A percentile compares a stretch with the other conserved stretches of the same genome.
These are phyloP conservation scores for Chenopodium formosanum DNA, from an alignment of 148 eudicot genomes.

Conservation along the genomic window DNA sequence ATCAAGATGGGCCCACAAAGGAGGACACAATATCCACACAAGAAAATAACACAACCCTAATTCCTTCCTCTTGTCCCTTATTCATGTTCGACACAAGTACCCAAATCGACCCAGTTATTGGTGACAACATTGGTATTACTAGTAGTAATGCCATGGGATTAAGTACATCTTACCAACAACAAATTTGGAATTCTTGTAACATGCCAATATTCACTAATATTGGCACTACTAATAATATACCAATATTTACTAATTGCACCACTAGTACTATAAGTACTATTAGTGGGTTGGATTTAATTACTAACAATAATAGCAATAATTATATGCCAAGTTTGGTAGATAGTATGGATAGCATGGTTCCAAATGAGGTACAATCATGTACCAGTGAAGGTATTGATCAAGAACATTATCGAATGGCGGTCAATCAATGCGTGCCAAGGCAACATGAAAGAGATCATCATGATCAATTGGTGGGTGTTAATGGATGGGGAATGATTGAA, in stretches of 20 bases:
- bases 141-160: constrained; percentile 18
- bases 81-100: constrained; percentile 62
- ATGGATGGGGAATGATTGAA: constrained; percentile 51
- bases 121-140: constrained; percentile 11
- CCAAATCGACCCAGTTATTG: constrained; percentile 13
- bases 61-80: constrained; percentile 36
- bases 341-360: constrained; percentile 45
- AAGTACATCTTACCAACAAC: constrained; percentile 20
- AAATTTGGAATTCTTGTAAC: constrained; percentile 26
- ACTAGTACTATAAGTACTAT: constrained; percentile 14
- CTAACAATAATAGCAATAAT: constrained; percentile 22
- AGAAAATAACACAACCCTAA: constrained; percentile 28
- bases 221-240: not conserved
- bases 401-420: constrained; percentile 14
- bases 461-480: constrained; percentile 29
- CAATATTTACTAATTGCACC: constrained; percentile 10
- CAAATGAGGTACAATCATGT: constrained; percentile 40
- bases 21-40: constrained; percentile 11
- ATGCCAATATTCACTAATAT: constrained; percentile 25
- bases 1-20: constrained; percentile 17
- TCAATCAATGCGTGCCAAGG: constrained; percentile 39
- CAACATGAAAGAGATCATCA: constrained; percentile 23
- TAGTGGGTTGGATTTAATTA: constrained; percentile 16
- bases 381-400: constrained; percentile 29
- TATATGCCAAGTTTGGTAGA: constrained; percentile 59